Percentiles rank a stretch among this genome's conserved stretches.
Evolutionary conservation across 306 rosid genomes (phyloP).

Genomic region (Sechiopsis laciniata): DNA sequence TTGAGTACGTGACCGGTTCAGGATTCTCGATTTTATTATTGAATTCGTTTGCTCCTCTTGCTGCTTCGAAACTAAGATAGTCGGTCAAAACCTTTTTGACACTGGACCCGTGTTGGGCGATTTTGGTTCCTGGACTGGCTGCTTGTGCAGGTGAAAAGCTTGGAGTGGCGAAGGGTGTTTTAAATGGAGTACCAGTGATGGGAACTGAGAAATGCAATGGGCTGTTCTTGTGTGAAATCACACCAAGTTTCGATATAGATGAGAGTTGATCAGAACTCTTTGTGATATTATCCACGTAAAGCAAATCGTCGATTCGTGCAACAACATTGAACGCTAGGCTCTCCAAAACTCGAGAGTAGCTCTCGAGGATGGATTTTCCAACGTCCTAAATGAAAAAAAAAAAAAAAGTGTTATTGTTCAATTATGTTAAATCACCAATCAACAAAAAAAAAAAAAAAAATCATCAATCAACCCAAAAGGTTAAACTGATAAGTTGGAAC

Average conservation of each 20-base stretch:
- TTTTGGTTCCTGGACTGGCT: conserved; percentile 43
- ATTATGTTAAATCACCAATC: too few relatives aligned
- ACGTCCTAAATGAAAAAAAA: conserved; percentile 51
- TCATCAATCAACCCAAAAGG: too few relatives aligned
- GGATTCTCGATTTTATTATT: conserved; percentile 31
- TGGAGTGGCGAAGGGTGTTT: conserved; percentile 62
- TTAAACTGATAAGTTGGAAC: too few relatives aligned
- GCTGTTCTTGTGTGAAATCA: conserved; percentile 50
- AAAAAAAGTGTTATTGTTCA: neutral
- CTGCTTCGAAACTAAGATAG: conserved; percentile 55
- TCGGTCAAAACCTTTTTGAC: conserved; percentile 73
- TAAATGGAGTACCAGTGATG: conserved; percentile 65
- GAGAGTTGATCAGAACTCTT: conserved; percentile 56
- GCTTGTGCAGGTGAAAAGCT: conserved; percentile 56
- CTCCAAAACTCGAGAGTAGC: conserved; percentile 86
- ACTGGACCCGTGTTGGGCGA: conserved; percentile 48
- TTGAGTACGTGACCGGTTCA: conserved; percentile 27
- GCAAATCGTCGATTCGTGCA: conserved; percentile 81
- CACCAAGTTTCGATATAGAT: conserved; percentile 56
- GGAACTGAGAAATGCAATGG: conserved; percentile 48
- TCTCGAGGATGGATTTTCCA: conserved; percentile 87
- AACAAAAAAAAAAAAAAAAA: neutral
- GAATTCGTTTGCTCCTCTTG: conserved; percentile 38
- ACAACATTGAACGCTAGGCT: conserved; percentile 79
- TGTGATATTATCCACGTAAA: conserved; percentile 73